Evolutionary conservation across 2,329 filamentous ascomycete species (phyloP).

Genomic region (Pseudogymnoascus sp.): DNA sequence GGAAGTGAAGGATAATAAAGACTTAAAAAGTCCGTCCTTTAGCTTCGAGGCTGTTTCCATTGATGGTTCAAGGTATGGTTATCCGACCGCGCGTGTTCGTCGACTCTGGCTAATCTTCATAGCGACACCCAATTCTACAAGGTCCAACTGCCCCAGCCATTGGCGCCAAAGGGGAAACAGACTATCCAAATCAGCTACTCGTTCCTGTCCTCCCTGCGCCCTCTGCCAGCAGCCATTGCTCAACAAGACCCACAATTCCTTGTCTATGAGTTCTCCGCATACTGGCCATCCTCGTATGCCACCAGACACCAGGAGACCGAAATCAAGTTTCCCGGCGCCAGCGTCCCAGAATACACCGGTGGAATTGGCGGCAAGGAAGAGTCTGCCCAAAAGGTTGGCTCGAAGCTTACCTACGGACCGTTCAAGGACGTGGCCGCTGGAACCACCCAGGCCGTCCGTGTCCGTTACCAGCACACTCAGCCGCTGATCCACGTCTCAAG

Average conservation of each 20-base stretch:
- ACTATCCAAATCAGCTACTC: conserved; percentile 85
- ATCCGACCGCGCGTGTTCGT: conserved; percentile 16
- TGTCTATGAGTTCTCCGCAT: conserved; percentile 76
- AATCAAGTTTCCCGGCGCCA: conserved; percentile 72
- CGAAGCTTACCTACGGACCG: conserved; percentile 82
- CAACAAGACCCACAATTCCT: conserved; percentile 86
- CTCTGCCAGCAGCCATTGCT: conserved; percentile 73
- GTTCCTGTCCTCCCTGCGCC: conserved; percentile 66
- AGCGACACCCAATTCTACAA: conserved; percentile 77
- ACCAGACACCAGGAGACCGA: conserved; percentile 96
- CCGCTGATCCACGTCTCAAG: conserved; percentile 71
- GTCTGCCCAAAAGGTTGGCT: conserved; percentile 72
- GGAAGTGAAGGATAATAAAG: conserved; percentile 89
- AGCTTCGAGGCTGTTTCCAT: conserved; percentile 59
- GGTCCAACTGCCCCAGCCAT: conserved; percentile 66
- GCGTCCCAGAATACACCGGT: conserved; percentile 78
- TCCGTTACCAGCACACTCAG: conserved; percentile 94
- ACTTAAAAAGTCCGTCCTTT: conserved; percentile 59
- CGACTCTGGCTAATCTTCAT: conserved; percentile 21
- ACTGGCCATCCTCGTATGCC: conserved; percentile 72
- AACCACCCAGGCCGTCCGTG: conserved; percentile 60
- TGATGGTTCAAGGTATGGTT: conserved; percentile 47
- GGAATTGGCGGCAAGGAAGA: conserved; percentile 50
- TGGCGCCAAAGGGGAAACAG: conserved; percentile 68
- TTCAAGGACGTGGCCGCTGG: conserved; percentile 78